phyloP scores from a whole-genome alignment of 1,284 basidiomycete species.

The Ustilago bromivora region DNA sequence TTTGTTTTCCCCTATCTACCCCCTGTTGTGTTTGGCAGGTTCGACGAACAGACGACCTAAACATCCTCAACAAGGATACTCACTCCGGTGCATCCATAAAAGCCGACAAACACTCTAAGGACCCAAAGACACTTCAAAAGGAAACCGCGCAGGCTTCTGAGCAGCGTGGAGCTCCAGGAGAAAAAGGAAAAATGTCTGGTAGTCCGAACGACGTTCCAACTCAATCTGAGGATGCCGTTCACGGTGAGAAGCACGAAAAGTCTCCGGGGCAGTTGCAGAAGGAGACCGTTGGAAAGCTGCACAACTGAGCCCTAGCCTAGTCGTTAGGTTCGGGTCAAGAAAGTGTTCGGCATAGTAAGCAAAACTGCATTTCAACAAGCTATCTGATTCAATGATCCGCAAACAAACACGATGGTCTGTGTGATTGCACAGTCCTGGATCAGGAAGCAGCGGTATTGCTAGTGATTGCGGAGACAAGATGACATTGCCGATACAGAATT shows the following conservation, averaged over 20 bases:
- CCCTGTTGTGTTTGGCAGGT: slow-evolving; percentile 11
- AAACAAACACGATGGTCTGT: neutral
- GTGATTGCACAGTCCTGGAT: neutral
- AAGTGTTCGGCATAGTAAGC: neutral
- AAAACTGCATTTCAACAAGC: neutral
- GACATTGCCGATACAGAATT: too few species aligned
- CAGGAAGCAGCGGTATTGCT: too few species aligned
- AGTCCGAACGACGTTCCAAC: slow-evolving; percentile 31
- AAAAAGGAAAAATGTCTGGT: slow-evolving; percentile 2
- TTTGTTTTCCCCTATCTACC: neutral
- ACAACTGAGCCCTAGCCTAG: slow-evolving; percentile 10
- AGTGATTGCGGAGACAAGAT: too few species aligned
- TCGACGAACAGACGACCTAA: slow-evolving; percentile 40
- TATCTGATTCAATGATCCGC: neutral
- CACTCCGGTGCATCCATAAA: slow-evolving; percentile 52
- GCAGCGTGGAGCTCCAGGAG: neutral
- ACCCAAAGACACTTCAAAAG: slow-evolving; percentile 49
- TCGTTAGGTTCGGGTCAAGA: too few species aligned
- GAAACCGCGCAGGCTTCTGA: slow-evolving; percentile 35
- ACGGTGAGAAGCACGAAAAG: slow-evolving; percentile 53
- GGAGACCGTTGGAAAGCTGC: slow-evolving; percentile 40
- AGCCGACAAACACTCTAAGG: slow-evolving; percentile 51
- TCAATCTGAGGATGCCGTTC: slow-evolving; percentile 53
- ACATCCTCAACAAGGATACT: slow-evolving; percentile 41
- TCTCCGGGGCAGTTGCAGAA: slow-evolving; percentile 52